Base-by-base conservation (phyloP, 768 basidiomycete genomes). In the Termitomyces sp. region DNA sequence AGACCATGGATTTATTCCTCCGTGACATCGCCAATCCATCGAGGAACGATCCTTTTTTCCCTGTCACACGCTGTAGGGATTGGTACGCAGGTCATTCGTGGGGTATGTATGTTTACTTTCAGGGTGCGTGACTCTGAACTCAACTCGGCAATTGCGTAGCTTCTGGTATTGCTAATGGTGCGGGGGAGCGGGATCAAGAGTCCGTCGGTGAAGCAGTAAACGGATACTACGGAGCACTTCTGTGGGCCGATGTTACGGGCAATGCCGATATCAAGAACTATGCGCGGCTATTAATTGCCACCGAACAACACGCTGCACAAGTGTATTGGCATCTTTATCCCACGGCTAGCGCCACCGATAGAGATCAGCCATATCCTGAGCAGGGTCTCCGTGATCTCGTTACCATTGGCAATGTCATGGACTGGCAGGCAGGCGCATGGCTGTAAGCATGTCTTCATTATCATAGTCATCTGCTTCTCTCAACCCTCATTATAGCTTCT, bases 41-140 rank as follows among this genome's bases (percentile, higher is more conserved):
- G 7, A 65, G 65, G 13, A 62, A 59, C 18, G 72, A 74, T 51
- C 69, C 69, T 5, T 70, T 63, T 56, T 74, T 74, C 57, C 66
- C 73, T 5, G 65, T 72, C 23, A 65, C 70, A 13, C 69, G 72
- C 20, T 68, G 66, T 55, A 68, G 66, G 16, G 73, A 74, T 40
- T 74, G 73, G 73, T 74, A 73, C 56, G 70, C 72, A 16, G 73
- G 73, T 1, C 73, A 74, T 61, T 74, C 73, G 0, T 74, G 73
- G 73, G 72, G 71, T 72, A 63, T 6, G 65, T 40, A 12, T 58
- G 10, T 13, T 56, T 46, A 14, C 26, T 7, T 12, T 49, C 20
- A 35, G 2, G 4, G 14, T 20, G 10, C 46, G 3, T 38, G 12
- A 41, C n/a, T 35, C 1, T 32, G 14, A n/a, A 38, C 20, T 55